Evolutionary conservation across 1,284 basidiomycete species (phyloP).

Genomic region (Amylostereum areolatum): DNA sequence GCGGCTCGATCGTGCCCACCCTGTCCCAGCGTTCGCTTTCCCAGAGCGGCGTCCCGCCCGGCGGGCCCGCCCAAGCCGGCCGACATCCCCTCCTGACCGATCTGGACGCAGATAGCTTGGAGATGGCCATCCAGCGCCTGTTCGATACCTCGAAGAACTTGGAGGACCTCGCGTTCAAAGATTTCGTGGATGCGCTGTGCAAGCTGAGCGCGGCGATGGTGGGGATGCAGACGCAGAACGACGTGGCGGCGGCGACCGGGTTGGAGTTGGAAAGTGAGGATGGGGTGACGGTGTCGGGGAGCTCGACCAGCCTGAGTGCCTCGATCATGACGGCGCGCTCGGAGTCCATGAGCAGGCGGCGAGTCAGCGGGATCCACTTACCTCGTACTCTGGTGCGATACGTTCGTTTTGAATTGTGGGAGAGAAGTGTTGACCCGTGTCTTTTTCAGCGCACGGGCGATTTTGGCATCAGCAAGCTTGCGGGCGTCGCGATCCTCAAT

Average conservation of each 20-base stretch:
- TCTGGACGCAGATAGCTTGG: constrained; percentile 70
- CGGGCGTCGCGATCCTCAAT: constrained; percentile 76
- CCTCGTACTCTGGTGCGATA: constrained; percentile 64
- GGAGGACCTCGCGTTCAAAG: constrained; percentile 76
- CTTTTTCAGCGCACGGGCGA: constrained; percentile 60
- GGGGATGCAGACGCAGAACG: constrained; percentile 57
- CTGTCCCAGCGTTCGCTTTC: constrained; percentile 4
- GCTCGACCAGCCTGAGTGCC: constrained; percentile 16
- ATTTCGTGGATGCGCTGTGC: constrained; percentile 81
- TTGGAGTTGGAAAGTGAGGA: constrained; percentile 35
- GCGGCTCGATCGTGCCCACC: constrained; percentile 3
- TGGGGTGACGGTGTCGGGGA: constrained; percentile 26
- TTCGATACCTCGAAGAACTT: constrained; percentile 83
- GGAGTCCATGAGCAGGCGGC: constrained; percentile 51
- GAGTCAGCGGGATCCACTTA: constrained; percentile 82
- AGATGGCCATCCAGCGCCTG: constrained; percentile 67
- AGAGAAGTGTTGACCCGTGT: neutral
- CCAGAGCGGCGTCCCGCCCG: constrained; percentile 5
- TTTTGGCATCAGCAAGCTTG: constrained; percentile 85
- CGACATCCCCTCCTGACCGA: constrained; percentile 67
- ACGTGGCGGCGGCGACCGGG: constrained; percentile 23
- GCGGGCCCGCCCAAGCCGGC: constrained; percentile 7
- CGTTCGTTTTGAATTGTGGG: neutral
- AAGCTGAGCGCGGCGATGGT: constrained; percentile 87
- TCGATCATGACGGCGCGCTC: constrained; percentile 34